Evolutionary conservation across 305 asterid genomes (phyloP).

Genomic region (Fraxinus baroniana): DNA sequence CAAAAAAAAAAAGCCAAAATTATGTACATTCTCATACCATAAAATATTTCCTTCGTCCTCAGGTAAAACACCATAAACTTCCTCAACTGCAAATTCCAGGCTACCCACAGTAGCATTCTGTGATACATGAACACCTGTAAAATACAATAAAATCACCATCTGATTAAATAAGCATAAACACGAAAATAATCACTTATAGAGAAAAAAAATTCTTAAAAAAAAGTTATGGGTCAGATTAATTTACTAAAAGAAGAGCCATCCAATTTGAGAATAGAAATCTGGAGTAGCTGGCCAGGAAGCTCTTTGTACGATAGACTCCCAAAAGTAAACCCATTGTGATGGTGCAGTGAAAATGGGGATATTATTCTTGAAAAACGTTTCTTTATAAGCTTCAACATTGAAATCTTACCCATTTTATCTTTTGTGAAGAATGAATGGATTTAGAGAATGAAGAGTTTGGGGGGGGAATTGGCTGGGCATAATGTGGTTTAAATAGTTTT

Average conservation of each 20-base stretch:
- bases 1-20: neutral
- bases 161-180: neutral
- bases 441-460: neutral
- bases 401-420: slow-evolving; percentile 5
- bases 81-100: slow-evolving; percentile 52
- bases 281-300: slow-evolving; percentile 54
- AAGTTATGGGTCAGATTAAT: neutral
- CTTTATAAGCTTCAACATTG: slow-evolving; percentile 33
- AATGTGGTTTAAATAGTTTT: neutral
- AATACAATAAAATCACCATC: neutral
- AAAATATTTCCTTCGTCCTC: slow-evolving; percentile 35
- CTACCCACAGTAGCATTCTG: slow-evolving; percentile 49
- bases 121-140: slow-evolving; percentile 45
- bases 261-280: slow-evolving; percentile 56
- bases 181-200: neutral
- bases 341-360: slow-evolving; percentile 31
- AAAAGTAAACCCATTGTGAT: slow-evolving; percentile 2
- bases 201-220: neutral
- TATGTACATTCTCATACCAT: slow-evolving; percentile 38
- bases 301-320: slow-evolving; percentile 36
- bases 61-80: slow-evolving; percentile 33
- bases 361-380: slow-evolving; percentile 10
- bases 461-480: neutral
- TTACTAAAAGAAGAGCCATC: slow-evolving; percentile 67
- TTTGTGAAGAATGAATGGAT: neutral